These are phyloP conservation scores for Camelina laxa DNA, from an alignment of 345 rosid species.

Conservation along the genomic window DNA sequence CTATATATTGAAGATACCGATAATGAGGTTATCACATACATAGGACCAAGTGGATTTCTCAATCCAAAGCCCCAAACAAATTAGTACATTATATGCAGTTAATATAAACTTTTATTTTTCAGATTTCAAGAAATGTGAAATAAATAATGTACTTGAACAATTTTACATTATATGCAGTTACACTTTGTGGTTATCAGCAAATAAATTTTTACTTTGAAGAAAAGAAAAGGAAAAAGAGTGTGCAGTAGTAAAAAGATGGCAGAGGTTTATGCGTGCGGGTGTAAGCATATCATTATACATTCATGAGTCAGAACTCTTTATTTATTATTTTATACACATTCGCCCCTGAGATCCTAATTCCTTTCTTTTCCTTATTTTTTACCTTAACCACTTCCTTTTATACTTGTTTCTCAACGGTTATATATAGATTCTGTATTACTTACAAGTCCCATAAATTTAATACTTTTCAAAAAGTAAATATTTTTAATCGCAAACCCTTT, in stretches of 20 bases:
- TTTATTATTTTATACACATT: constrained; percentile 42
- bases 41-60: constrained; percentile 7
- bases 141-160: not conserved
- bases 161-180: not conserved
- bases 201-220: constrained; percentile 29
- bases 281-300: constrained; percentile 47
- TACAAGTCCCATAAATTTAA: too few relatives aligned
- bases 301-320: constrained; percentile 37
- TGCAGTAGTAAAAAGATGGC: constrained; percentile 43
- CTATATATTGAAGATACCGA: not conserved
- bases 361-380: constrained; percentile 18
- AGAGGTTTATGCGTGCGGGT: constrained; percentile 50
- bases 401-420: constrained; percentile 9
- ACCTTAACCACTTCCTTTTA: not conserved
- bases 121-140: constrained; percentile 34
- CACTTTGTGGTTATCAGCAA: constrained; percentile 35
- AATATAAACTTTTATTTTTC: constrained; percentile 1
- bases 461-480: too few relatives aligned
- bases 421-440: not conserved
- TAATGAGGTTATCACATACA: constrained; percentile 2
- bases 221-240: constrained; percentile 42
- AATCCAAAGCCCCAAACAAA: not conserved
- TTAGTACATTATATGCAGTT: not conserved
- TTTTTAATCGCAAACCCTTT: too few relatives aligned
- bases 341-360: constrained; percentile 27